Evolutionary conservation across 2,329 filamentous ascomycete genomes (phyloP).

Genomic region (Verticillium albo-atrum): DNA sequence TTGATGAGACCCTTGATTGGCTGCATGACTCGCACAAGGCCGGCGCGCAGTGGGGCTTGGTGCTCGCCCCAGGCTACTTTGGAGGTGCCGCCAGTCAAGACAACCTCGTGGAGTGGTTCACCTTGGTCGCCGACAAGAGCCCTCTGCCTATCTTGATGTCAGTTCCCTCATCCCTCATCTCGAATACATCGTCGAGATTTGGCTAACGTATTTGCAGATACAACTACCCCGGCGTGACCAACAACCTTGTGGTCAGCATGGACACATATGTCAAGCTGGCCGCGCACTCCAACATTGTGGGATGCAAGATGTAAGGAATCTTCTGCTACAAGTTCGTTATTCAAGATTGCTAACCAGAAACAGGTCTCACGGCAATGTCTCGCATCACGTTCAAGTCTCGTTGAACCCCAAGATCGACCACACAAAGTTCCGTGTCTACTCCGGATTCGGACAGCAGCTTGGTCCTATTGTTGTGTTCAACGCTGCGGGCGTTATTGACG

Average conservation of each 20-base stretch:
- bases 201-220: constrained; percentile 26
- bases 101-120: constrained; percentile 58
- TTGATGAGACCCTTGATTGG: constrained; percentile 50
- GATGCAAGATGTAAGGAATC: constrained; percentile 51
- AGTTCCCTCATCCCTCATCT: constrained; percentile 18
- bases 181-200: too few species aligned
- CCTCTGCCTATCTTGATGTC: constrained; percentile 58
- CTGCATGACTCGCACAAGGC: constrained; percentile 50
- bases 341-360: background rate
- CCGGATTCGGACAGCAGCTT: constrained; percentile 63
- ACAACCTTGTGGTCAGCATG: constrained; percentile 54
- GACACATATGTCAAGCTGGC: constrained; percentile 55
- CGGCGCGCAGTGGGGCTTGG: constrained; percentile 57
- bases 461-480: constrained; percentile 59
- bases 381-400: constrained; percentile 59
- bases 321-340: background rate
- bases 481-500: constrained; percentile 62
- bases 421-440: constrained; percentile 57
- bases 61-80: constrained; percentile 63
- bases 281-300: constrained; percentile 60
- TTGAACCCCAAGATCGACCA: constrained; percentile 58
- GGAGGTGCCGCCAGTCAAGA: constrained; percentile 53
- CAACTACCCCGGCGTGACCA: constrained; percentile 61
- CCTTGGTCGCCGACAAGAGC: constrained; percentile 54
- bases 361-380: constrained; percentile 58